Evolutionary conservation across 345 rosid species (phyloP), one percentile per base, ranked within the genome.

Genomic region (Eucalyptus guilfoylei): DNA sequence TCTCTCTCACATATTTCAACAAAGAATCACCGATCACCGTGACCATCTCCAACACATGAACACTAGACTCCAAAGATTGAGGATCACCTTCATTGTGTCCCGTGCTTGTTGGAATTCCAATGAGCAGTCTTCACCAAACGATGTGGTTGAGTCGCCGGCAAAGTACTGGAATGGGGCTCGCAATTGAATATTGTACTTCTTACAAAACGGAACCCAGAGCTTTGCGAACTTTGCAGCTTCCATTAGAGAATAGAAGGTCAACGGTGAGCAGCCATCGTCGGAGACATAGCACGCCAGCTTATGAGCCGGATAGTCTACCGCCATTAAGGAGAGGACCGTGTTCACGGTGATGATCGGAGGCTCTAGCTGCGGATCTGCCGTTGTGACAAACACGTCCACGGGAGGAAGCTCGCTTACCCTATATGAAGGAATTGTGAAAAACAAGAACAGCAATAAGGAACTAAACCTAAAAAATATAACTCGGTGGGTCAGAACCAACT

Each of bases 121-220:
- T 0, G 93, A 90, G 49, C 12, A 88, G 86, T 48, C 8, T 2
- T 42, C 28, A 32, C 89, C 48, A 40, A 87, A 7, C 6, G 24
- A 4, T 21, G 86, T 21, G 4, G 90, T 76, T 0, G 48, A 90
- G 34, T 47, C 85, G 44, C 40, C 32, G 11, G 90, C 55, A 50
- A 96, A 96, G 88, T 94, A 97, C 88, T 95, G 94, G 62, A 96
- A 96, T 19, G 99, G 98, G 88, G 97, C 97, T 92, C 98, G 92
- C 28, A 93, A 91, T 89, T 60, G 90, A 89, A 96, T 69, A 8
- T 88, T 91, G 45, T 95, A 89, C 88, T 94, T 64, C 76, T n/a
- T 67, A 16, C 45, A 72, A 34, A 96, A 97, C 1, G 97, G 96
- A 42, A 95, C 96, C 99, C 99, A 97, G 52, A 91, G 90, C 93